Conservation (phyloP, 176 grass and related monocot species). For the Rhynchospora pubera region DNA sequence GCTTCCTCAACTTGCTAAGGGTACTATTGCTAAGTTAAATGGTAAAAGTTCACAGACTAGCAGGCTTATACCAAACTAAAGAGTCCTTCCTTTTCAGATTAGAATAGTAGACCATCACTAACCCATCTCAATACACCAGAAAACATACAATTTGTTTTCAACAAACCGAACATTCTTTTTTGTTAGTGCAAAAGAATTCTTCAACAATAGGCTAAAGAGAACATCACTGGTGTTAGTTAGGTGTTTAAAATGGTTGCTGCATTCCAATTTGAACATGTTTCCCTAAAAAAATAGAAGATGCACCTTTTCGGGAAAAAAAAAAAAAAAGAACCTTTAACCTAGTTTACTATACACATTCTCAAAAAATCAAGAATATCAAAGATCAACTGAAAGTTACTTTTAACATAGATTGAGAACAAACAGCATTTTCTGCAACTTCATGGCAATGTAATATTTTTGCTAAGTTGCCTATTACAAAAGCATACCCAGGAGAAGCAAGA, state of each 20-base stretch:
- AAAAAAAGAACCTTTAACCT: background rate
- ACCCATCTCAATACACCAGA: background rate
- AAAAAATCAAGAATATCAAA: background rate
- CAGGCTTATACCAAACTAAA: background rate
- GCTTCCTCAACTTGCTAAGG: background rate
- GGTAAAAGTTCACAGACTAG: background rate
- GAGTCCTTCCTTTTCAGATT: background rate
- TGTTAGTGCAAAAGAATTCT: background rate
- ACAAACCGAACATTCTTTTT: background rate
- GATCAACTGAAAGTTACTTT: background rate
- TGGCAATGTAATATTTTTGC: background rate
- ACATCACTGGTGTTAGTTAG: background rate
- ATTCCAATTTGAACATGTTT: background rate
- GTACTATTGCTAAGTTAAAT: background rate
- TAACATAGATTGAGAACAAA: background rate
- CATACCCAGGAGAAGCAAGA: conserved; percentile 25
- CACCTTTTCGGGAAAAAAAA: background rate
- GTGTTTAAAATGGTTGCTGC: background rate
- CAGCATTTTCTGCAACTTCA: background rate
- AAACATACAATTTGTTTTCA: background rate
- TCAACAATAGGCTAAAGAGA: background rate
- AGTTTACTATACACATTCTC: background rate
- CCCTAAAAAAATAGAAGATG: background rate
- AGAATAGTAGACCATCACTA: background rate
- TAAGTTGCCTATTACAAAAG: conserved; percentile 7